phyloP scores from a whole-genome alignment of 2,329 filamentous ascomycete species.

The Cladophialophora chaetospira region DNA sequence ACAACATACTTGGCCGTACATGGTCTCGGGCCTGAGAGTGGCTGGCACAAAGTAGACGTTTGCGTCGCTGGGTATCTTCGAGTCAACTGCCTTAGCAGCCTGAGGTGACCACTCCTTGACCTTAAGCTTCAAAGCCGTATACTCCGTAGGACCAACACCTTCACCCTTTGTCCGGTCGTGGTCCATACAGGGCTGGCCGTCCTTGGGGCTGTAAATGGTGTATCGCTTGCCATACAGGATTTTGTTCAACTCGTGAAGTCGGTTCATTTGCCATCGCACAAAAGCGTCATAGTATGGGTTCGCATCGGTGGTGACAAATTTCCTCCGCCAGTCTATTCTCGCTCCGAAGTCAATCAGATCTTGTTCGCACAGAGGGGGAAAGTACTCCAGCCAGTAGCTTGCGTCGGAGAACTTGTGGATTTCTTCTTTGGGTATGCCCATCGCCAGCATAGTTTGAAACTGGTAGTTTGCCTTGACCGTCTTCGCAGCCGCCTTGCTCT shows the following conservation, averaged over 20 bases:
- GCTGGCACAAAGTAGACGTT: slow-evolving; percentile 89
- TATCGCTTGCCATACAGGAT: slow-evolving; percentile 74
- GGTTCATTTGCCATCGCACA: slow-evolving; percentile 71
- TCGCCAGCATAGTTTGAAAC: slow-evolving; percentile 89
- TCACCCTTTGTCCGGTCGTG: slow-evolving; percentile 81
- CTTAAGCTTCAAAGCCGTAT: slow-evolving; percentile 87
- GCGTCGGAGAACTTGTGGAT: slow-evolving; percentile 93
- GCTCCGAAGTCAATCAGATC: slow-evolving; percentile 84
- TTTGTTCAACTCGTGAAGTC: slow-evolving; percentile 34
- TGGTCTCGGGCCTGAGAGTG: slow-evolving; percentile 91
- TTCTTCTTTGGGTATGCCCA: slow-evolving; percentile 83
- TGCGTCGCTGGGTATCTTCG: slow-evolving; percentile 75
- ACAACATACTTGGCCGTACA: slow-evolving; percentile 97
- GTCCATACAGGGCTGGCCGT: slow-evolving; percentile 84
- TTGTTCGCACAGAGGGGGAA: slow-evolving; percentile 76
- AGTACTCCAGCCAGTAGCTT: slow-evolving; percentile 88
- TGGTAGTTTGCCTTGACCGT: slow-evolving; percentile 93
- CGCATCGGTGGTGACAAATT: slow-evolving; percentile 91
- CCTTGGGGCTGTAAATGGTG: slow-evolving; percentile 89
- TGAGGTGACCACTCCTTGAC: slow-evolving; percentile 85
- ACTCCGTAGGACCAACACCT: slow-evolving; percentile 83
- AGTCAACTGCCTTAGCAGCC: slow-evolving; percentile 70
- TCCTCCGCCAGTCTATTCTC: slow-evolving; percentile 88
- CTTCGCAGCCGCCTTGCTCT: slow-evolving; percentile 89
- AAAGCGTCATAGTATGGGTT: slow-evolving; percentile 98